These are phyloP conservation scores for Saccharomycopsis amapae DNA, from an alignment of 805 yeast species.

Conservation along the genomic window DNA sequence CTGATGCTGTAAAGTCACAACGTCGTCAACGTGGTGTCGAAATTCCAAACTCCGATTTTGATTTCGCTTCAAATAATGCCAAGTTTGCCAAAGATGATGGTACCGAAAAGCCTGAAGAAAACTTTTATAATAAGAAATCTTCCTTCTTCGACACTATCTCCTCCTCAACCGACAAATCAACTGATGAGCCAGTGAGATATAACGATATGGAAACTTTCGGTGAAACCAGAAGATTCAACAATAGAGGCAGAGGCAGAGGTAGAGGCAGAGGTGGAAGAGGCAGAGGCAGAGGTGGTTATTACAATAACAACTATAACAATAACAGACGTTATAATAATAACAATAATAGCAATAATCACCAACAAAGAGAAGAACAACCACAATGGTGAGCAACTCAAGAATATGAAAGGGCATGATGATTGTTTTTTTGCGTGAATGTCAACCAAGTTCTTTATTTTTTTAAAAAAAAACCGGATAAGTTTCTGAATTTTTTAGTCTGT, in stretches of 20 bases:
- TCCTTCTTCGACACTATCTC: conserved; percentile 86
- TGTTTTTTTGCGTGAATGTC: too few species aligned
- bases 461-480: too few species aligned
- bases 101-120: conserved; percentile 21
- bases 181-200: conserved; percentile 17
- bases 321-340: too few species aligned
- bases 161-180: conserved; percentile 42
- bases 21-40: conserved; percentile 24
- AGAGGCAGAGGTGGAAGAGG: conserved; percentile 44
- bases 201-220: conserved; percentile 22
- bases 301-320: conserved; percentile 24
- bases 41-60: conserved; percentile 56
- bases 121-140: conserved; percentile 65
- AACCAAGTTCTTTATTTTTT: too few species aligned
- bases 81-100: conserved; percentile 51
- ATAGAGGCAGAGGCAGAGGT: conserved; percentile 40
- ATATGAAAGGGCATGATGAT: too few species aligned
- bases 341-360: too few species aligned
- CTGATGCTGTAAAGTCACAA: conserved; percentile 13
- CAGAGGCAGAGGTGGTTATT: conserved; percentile 32
- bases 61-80: conserved; percentile 69
- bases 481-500: too few species aligned
- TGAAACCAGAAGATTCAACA: conserved; percentile 14
- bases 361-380: too few species aligned
- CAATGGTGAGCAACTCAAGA: too few species aligned